Conservation (phyloP, 208 protist species). For the Angomonas desouzai region DNA sequence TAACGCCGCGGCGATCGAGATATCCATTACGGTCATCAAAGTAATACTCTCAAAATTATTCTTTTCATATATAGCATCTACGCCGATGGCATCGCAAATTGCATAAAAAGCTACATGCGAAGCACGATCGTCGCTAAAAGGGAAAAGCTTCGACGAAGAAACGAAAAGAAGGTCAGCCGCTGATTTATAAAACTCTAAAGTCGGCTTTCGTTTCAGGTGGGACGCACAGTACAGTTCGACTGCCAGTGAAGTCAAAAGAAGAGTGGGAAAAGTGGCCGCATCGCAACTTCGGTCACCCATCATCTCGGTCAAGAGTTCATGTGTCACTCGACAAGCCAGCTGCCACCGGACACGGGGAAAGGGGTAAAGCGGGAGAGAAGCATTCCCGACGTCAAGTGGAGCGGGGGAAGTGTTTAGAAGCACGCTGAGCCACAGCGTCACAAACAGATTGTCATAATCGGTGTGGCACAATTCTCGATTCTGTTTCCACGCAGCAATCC, state of each 20-base stretch:
- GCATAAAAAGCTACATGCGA: neutral
- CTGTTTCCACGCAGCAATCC: neutral
- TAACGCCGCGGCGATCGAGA: neutral
- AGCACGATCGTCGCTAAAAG: neutral
- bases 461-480: neutral
- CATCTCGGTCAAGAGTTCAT: neutral
- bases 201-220: neutral
- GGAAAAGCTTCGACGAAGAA: neutral
- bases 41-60: neutral
- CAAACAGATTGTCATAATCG: neutral
- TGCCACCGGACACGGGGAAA: neutral
- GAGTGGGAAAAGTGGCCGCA: no score
- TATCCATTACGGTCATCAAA: neutral
- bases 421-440: neutral
- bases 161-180: neutral
- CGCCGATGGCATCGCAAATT: neutral
- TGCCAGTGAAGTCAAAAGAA: neutral
- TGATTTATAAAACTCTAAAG: neutral
- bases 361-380: neutral
- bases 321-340: neutral
- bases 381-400: neutral
- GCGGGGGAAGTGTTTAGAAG: neutral
- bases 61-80: neutral
- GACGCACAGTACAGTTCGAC: neutral
- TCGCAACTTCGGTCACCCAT: no score